A percentile compares a stretch with the other conserved stretches of the same genome.
These are phyloP conservation scores for Fusarium siculi DNA, from an alignment of 2,329 filamentous ascomycete genomes.

Conservation along the genomic window DNA sequence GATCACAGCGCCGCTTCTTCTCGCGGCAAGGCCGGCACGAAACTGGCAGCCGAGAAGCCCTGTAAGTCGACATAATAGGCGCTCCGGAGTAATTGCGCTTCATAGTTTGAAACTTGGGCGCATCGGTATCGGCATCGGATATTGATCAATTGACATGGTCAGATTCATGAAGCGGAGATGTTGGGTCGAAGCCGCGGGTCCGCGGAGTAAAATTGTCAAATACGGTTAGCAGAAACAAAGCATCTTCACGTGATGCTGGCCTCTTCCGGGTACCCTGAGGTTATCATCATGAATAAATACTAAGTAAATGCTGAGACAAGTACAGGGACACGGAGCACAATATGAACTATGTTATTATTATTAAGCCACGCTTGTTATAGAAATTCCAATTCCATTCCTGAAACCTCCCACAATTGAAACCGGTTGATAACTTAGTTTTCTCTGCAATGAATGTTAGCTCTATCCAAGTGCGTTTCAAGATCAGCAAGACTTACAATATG, in stretches of 20 bases:
- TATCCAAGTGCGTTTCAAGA: fast-evolving
- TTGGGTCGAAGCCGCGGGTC: neutral
- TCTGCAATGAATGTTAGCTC: neutral
- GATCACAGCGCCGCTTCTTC: slow-evolving; percentile 6
- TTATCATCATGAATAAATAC: neutral
- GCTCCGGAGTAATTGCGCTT: neutral
- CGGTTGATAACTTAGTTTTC: neutral
- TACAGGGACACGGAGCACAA: neutral
- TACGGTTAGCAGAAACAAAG: fast-evolving
- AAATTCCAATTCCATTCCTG: neutral
- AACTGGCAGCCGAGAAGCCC: neutral
- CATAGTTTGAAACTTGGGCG: neutral
- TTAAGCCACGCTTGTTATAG: fast-evolving
- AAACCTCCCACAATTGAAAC: fast-evolving
- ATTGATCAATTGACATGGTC: neutral
- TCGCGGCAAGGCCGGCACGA: neutral
- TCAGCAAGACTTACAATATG: neutral
- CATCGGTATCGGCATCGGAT: neutral
- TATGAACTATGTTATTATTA: neutral
- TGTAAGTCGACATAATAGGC: neutral
- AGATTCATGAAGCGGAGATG: neutral
- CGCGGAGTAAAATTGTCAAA: neutral
- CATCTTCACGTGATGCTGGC: neutral
- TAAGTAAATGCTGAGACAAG: neutral
- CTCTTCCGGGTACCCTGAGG: no score